Evolutionary conservation across 805 yeast genomes (phyloP), one percentile per base, ranked within the genome.

Genomic region (Ogataea paraovalis): DNA sequence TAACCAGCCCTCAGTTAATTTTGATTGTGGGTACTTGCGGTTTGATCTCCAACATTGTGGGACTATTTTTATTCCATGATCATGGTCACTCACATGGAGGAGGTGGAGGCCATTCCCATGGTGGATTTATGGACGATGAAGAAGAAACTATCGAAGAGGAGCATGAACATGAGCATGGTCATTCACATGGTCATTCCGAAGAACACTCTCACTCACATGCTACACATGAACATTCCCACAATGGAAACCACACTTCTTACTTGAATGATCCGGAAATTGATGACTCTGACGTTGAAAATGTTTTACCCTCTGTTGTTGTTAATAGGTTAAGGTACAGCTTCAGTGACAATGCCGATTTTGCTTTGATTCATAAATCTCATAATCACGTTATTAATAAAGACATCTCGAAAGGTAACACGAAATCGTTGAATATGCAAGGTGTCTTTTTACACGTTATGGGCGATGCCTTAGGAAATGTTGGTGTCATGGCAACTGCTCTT

Each of bases 391-490:
- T 52, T n/a, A 53, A 59, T 41, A 56, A 45, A 39, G 34, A 43
- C 19, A 12, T 45, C 3, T 45, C 37, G 6, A 49, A 52, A 39
- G 60, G 64, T 44, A 38, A 72, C 50, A 58, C 67, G 28, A 80
- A 78, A 61, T 87, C 96, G n/a, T 72, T 92, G 72, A 92, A 94
- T 68, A 92, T 92, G 97, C 91, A 88, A 59, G 99, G 99, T 53
- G 97, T 92, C 3, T 94, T 88, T 62, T 73, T 92, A 61, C 99
- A 92, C 62, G 99, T 94, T 12, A 53, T 94, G 57, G 98, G 98
- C 40, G 99, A 92, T 67, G 98, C 98, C 1, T 73, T 92, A 47
- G 98, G 99, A 53, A 92, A 92, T 63, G 70, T 92, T 46, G 98
- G 98, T 55, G 99, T 92, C 44, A 94, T 92, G 48, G 65, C 76